These are phyloP conservation scores for Tolypocladium endophyticum DNA, from an alignment of 2,329 filamentous ascomycete genomes.

Conservation along the genomic window DNA sequence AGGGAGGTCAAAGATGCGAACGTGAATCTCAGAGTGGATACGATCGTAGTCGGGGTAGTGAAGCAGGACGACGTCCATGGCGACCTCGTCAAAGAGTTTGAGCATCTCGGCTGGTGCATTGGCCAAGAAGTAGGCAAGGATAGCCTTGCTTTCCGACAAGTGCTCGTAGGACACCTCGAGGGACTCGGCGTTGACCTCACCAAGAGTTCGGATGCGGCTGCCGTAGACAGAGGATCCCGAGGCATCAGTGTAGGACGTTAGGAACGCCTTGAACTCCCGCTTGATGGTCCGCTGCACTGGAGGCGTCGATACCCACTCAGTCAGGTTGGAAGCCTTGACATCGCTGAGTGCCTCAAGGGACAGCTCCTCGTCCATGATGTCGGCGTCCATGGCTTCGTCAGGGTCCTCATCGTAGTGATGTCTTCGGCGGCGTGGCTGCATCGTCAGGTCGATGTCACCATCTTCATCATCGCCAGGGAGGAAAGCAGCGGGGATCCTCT, in stretches of 20 bases:
- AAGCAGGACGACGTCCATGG: slow-evolving; percentile 89
- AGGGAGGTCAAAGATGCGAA: slow-evolving; percentile 89
- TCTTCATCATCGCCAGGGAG: slow-evolving; percentile 77
- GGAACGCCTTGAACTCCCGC: slow-evolving; percentile 92
- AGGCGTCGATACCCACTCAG: slow-evolving; percentile 88
- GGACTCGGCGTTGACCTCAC: slow-evolving; percentile 92
- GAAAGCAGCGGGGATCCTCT: slow-evolving; percentile 62
- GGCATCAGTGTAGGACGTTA: slow-evolving; percentile 91
- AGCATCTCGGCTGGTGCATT: slow-evolving; percentile 94
- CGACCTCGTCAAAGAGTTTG: slow-evolving; percentile 91
- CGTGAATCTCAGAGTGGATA: slow-evolving; percentile 95
- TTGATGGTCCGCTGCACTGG: slow-evolving; percentile 88
- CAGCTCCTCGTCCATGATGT: slow-evolving; percentile 93
- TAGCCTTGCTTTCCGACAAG: slow-evolving; percentile 80
- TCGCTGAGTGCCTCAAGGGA: slow-evolving; percentile 85
- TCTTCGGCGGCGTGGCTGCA: slow-evolving; percentile 73
- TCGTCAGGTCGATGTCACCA: slow-evolving; percentile 71
- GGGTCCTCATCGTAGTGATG: slow-evolving; percentile 91
- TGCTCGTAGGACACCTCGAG: slow-evolving; percentile 95
- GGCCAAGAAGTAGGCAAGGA: slow-evolving; percentile 88
- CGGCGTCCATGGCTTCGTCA: slow-evolving; percentile 82
- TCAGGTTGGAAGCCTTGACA: slow-evolving; percentile 85
- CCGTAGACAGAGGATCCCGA: slow-evolving; percentile 89
- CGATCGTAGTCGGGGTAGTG: slow-evolving; percentile 97
- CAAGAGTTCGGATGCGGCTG: slow-evolving; percentile 86